Conservation (phyloP, 2,329 filamentous ascomycete species). For the Colletotrichum limetticola region DNA sequence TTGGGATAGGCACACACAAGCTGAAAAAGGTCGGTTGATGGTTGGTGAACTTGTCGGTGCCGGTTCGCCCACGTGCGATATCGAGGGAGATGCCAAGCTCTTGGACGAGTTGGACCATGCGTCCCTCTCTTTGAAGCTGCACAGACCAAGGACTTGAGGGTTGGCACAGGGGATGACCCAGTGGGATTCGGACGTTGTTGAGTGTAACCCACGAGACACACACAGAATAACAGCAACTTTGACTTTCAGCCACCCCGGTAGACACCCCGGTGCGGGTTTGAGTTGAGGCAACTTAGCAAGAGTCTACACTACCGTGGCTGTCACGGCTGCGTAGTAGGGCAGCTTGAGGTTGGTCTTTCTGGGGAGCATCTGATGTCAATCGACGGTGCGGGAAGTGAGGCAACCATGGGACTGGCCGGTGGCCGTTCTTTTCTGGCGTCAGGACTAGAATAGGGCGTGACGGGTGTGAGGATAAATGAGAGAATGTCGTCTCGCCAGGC, state of each 20-base stretch:
- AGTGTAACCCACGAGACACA: neutral
- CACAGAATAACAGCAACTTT: neutral
- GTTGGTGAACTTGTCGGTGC: neutral
- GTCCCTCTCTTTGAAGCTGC: neutral
- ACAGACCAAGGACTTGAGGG: neutral
- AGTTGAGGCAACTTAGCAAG: neutral
- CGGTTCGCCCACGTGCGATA: neutral
- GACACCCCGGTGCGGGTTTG: neutral
- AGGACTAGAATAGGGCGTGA: slow-evolving; percentile 8
- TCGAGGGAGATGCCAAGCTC: neutral
- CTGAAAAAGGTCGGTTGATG: neutral
- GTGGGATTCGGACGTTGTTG: neutral
- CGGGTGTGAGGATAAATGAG: neutral
- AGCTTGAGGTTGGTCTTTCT: neutral
- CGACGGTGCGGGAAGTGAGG: slow-evolving; percentile 1
- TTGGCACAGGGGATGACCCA: neutral
- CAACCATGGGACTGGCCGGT: neutral
- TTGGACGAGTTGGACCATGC: neutral
- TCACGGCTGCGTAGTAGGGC: too few species aligned
- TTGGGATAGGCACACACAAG: too few species aligned
- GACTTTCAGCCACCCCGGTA: neutral
- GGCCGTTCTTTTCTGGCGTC: neutral
- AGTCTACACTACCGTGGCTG: too few species aligned
- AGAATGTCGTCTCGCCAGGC: neutral
- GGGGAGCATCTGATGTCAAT: slow-evolving; percentile 15